These are phyloP conservation scores for Sporothrix phasma DNA, from an alignment of 2,329 filamentous ascomycete species.

Conservation along the genomic window DNA sequence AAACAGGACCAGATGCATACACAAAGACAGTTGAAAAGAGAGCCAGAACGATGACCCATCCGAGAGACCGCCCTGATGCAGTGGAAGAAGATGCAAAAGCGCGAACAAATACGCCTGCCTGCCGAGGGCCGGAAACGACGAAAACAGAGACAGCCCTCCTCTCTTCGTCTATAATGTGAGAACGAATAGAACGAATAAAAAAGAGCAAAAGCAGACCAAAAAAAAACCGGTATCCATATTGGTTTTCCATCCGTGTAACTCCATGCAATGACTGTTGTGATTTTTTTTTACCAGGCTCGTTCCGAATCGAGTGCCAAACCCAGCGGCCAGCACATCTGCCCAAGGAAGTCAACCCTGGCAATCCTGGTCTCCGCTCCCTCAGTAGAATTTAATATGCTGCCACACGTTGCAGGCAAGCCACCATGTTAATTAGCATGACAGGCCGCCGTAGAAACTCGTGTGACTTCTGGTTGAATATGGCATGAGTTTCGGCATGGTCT, in stretches of 20 bases:
- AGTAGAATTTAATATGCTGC: neutral
- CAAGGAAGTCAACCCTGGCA: neutral
- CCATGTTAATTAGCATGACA: neutral
- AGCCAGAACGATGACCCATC: neutral
- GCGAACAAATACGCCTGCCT: neutral
- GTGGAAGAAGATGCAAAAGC: neutral
- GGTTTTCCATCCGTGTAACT: neutral
- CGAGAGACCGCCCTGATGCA: neutral
- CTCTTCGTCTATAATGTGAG: neutral
- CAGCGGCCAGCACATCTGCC: neutral
- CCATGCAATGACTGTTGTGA: neutral
- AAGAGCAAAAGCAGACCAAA: neutral
- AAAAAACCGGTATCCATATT: neutral
- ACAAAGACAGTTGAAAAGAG: neutral
- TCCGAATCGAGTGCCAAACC: neutral
- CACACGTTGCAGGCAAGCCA: too few relatives aligned
- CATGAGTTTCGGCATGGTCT: neutral
- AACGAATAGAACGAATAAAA: neutral
- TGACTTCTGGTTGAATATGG: neutral
- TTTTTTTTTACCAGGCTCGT: neutral
- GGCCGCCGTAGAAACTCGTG: neutral
- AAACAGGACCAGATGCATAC: conserved; percentile 1
- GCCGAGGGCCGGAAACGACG: neutral
- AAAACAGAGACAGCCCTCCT: neutral
- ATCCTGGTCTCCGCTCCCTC: neutral